phyloP scores from a whole-genome alignment of 352 stramenopile genomes.

The Phytophthora hybrid region DNA sequence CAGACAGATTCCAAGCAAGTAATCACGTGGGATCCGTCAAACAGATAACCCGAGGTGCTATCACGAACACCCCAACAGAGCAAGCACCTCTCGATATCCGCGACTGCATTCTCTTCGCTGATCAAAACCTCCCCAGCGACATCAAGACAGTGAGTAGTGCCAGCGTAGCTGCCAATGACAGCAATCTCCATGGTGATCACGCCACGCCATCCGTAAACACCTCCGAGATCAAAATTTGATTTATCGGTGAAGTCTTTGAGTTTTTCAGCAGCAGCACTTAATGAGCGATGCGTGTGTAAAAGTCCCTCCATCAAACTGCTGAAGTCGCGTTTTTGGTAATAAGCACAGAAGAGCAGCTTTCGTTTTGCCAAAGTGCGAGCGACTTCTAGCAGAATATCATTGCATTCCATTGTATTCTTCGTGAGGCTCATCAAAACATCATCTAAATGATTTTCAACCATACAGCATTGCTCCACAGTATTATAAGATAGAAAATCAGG shows the following conservation, averaged over 20 bases:
- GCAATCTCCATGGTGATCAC: conserved; percentile 66
- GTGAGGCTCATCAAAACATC: conserved; percentile 32
- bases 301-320: conserved; percentile 33
- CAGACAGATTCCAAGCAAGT: conserved; percentile 63
- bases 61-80: conserved; percentile 30
- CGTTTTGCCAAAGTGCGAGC: conserved; percentile 41
- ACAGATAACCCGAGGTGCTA: conserved; percentile 34
- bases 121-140: conserved; percentile 19
- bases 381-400: conserved; percentile 30
- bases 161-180: conserved; percentile 49
- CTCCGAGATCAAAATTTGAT: conserved; percentile 51
- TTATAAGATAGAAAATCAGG: conserved; percentile 3
- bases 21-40: conserved; percentile 40
- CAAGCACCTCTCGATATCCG: conserved; percentile 62
- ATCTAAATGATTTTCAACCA: conserved; percentile 41
- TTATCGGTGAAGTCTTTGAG: conserved; percentile 8
- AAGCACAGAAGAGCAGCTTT: conserved; percentile 47
- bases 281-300: conserved; percentile 26
- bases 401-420: not conserved
- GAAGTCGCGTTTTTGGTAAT: conserved; percentile 41
- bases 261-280: conserved; percentile 36
- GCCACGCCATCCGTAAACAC: conserved; percentile 66
- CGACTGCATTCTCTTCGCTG: conserved; percentile 48
- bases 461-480: conserved; percentile 32
- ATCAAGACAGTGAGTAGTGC: not conserved